Percentiles rank a stretch among this genome's conserved stretches.
These are phyloP conservation scores for Tolypocladium ovalisporum DNA, from an alignment of 2,329 filamentous ascomycete genomes.

Conservation along the genomic window DNA sequence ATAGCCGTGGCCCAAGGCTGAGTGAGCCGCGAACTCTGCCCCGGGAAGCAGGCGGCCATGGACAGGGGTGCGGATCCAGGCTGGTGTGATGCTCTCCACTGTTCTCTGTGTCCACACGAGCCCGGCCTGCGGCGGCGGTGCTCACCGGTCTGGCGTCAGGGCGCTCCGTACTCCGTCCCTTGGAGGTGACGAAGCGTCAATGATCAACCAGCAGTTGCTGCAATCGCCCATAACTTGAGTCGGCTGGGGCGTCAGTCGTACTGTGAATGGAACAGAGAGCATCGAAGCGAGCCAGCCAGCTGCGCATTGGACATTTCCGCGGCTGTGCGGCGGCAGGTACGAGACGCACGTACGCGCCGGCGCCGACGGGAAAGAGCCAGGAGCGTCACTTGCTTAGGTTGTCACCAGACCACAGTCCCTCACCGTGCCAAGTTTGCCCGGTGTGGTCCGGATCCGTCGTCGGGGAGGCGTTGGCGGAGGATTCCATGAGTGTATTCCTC, in stretches of 20 bases:
- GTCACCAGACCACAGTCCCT: not conserved
- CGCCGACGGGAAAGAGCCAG: not conserved
- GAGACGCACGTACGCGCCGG: not conserved
- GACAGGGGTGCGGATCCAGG: not conserved
- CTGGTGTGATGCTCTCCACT: not conserved
- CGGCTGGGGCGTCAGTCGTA: not conserved
- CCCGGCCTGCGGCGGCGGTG: slow-evolving; percentile 1
- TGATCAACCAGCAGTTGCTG: not conserved
- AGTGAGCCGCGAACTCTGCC: not conserved
- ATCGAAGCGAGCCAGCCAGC: not conserved
- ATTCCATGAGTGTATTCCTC: too few relatives aligned
- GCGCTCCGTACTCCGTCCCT: not conserved
- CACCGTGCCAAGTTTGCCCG: not conserved
- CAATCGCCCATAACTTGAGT: not conserved
- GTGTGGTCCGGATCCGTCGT: not conserved
- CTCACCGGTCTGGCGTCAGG: not conserved
- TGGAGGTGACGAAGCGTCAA: not conserved
- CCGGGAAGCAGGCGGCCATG: not conserved
- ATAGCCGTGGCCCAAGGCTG: not conserved
- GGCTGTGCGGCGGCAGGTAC: not conserved
- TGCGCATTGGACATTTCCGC: not conserved
- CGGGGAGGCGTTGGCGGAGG: not conserved
- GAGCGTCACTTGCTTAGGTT: not conserved
- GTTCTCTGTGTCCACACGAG: not conserved
- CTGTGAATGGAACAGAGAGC: not conserved